Conservation (phyloP, 164 flowering plant species). For the Nelumbo lutea region DNA sequence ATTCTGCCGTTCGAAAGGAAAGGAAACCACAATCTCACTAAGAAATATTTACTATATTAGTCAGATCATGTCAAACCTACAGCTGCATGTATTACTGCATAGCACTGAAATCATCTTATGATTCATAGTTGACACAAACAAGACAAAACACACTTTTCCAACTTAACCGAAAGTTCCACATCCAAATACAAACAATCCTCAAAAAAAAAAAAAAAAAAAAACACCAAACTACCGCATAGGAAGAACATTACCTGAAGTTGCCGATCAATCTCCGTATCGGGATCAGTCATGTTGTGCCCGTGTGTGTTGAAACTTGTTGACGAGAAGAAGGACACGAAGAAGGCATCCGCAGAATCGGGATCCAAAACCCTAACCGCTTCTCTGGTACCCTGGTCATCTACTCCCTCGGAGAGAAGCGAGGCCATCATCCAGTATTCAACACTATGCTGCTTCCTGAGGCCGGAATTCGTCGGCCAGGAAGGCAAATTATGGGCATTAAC, state of each 20-base stretch:
- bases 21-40: too few relatives aligned
- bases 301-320: conserved; percentile 82
- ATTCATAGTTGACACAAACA: neutral
- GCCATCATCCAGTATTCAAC: conserved; percentile 98
- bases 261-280: conserved; percentile 61
- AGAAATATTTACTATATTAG: too few relatives aligned
- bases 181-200: neutral
- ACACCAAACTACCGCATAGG: neutral
- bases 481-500: conserved; percentile 40
- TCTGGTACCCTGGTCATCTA: conserved; percentile 21
- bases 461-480: conserved; percentile 62
- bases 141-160: neutral
- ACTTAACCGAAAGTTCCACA: neutral
- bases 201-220: neutral
- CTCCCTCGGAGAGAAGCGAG: conserved; percentile 41
- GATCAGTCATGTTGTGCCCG: conserved; percentile 81
- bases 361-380: conserved; percentile 81
- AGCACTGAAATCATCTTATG: too few relatives aligned
- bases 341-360: conserved; percentile 75
- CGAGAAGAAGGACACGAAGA: conserved; percentile 94
- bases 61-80: too few relatives aligned
- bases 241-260: conserved; percentile 54
- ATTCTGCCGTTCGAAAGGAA: too few relatives aligned
- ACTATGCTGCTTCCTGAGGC: conserved; percentile 78
- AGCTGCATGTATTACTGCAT: too few relatives aligned